Percentiles rank a stretch among this genome's conserved stretches.
Evolutionary conservation across 2,329 filamentous ascomycete genomes (phyloP).

Genomic region (Hawksworthiomyces lignivorus): DNA sequence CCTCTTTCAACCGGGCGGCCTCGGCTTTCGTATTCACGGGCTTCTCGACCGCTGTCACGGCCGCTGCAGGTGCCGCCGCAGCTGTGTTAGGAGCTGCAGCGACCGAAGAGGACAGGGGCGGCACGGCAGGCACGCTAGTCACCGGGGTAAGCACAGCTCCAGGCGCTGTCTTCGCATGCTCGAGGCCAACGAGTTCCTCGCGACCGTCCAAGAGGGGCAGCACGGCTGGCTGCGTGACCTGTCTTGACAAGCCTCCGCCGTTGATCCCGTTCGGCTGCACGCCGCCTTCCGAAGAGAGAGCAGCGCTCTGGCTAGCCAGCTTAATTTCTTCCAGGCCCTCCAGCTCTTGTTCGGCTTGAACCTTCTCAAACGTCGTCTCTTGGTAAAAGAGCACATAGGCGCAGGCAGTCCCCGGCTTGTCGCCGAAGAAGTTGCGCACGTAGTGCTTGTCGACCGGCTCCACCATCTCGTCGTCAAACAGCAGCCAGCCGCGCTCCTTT

Average conservation of each 20-base stretch:
- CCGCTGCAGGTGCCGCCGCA: constrained; percentile 14
- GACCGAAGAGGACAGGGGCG: too few species aligned
- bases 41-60: constrained; percentile 15
- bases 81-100: constrained; percentile 28
- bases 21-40: constrained; percentile 16
- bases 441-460: constrained; percentile 96
- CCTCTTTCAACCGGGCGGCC: constrained; percentile 42
- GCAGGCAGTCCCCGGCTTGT: constrained; percentile 82
- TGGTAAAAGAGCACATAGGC: constrained; percentile 98
- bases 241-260: constrained; percentile 35
- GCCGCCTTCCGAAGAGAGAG: constrained; percentile 29
- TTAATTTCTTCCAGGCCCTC: constrained; percentile 61
- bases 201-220: constrained; percentile 36
- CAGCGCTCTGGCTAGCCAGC: constrained; percentile 49
- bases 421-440: constrained; percentile 94
- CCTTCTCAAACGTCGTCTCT: constrained; percentile 67
- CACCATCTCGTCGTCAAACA: constrained; percentile 98
- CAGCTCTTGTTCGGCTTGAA: constrained; percentile 71
- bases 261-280: constrained; percentile 34
- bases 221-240: constrained; percentile 38
- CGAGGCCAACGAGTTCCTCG: constrained; percentile 50
- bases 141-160: constrained; percentile 20
- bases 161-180: constrained; percentile 60
- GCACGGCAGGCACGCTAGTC: constrained; percentile 17
- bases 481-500: constrained; percentile 85